Evolutionary conservation across 2,329 filamentous ascomycete genomes (phyloP), one percentile per base, ranked within the genome.

Genomic region (Ceratocystis destructans): DNA sequence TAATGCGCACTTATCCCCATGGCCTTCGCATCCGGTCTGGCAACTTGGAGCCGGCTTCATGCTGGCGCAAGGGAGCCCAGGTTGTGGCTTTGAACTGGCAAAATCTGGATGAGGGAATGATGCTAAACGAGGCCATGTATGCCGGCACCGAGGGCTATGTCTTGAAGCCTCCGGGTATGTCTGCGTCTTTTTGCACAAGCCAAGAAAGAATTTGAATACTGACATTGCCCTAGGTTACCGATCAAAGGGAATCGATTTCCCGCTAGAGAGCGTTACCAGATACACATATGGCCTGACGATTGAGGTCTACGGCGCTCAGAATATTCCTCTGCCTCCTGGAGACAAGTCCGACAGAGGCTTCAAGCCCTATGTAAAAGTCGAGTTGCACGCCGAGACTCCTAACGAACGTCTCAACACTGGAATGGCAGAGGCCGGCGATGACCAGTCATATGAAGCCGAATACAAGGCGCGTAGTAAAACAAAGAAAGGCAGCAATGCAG

Each of bases 31-130:
- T 96, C 64, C 82, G 84, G 68, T 96, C 90, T 0, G 94, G 89
- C 0, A 97, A 96, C 73, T 79, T 95, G 12, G 90, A 96, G 70
- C 91, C 93, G 3, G 83, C 85, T 0, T 81, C 87, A 2, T 94
- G 92, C 75, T 96, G 92, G 92, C 83, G 90, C 41, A 87, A 89
- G 70, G 92, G 92, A 15, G 87, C 95, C 2, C 92, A 96, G 75
- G 87, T 96, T 71, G 90, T 95, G 1, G 92, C 92, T 0, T 79
- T 97, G 68, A 96, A 96, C 76, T 97, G 92, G 90, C 92, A 97
- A 75, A 87, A 86, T 69, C 86, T 88, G 75, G 91, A 96, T 72
- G 87, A 90, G 71, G 91, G 90, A 41, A 95, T 95, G 87, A 96
- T 96, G 93, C 82, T 96, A 15, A 96, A 96, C 73, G 87, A 94